Evolutionary conservation across 805 yeast genomes (phyloP).

Genomic region (Candida chilensis): DNA sequence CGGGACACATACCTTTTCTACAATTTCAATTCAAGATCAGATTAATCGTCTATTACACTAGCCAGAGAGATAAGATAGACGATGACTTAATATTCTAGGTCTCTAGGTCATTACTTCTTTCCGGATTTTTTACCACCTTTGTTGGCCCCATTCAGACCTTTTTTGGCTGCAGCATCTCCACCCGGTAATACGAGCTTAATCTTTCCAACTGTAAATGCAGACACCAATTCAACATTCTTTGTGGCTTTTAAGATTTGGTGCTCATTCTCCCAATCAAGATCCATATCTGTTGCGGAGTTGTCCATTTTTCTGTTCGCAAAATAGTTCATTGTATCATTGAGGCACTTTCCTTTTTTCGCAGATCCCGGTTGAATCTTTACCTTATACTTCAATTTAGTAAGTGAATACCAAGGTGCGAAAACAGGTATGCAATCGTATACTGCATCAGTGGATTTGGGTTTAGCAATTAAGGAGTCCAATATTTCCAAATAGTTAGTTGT

Average conservation of each 20-base stretch:
- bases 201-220: slow-evolving; percentile 63
- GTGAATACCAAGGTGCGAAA: slow-evolving; percentile 88
- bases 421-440: slow-evolving; percentile 66
- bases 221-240: slow-evolving; percentile 59
- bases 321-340: slow-evolving; percentile 55
- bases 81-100: too few relatives aligned
- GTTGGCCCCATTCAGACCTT: slow-evolving; percentile 4
- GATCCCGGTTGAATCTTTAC: slow-evolving; percentile 75
- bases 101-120: too few relatives aligned
- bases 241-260: slow-evolving; percentile 44
- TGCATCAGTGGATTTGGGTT: slow-evolving; percentile 39
- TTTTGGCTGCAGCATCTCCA: slow-evolving; percentile 10
- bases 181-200: slow-evolving; percentile 57
- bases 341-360: slow-evolving; percentile 82
- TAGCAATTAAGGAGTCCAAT: slow-evolving; percentile 31
- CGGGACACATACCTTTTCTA: too few relatives aligned
- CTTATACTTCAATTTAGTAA: slow-evolving; percentile 68
- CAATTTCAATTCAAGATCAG: too few relatives aligned
- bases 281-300: slow-evolving; percentile 30
- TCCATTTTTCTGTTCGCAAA: slow-evolving; percentile 44
- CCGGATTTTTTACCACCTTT: too few relatives aligned
- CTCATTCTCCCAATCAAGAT: slow-evolving; percentile 66
- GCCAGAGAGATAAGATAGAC: too few relatives aligned
- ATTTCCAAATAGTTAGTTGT: slow-evolving; percentile 27
- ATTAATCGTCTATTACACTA: too few relatives aligned